phyloP scores from a whole-genome alignment of 306 rosid genomes.

The Alnus rubra region DNA sequence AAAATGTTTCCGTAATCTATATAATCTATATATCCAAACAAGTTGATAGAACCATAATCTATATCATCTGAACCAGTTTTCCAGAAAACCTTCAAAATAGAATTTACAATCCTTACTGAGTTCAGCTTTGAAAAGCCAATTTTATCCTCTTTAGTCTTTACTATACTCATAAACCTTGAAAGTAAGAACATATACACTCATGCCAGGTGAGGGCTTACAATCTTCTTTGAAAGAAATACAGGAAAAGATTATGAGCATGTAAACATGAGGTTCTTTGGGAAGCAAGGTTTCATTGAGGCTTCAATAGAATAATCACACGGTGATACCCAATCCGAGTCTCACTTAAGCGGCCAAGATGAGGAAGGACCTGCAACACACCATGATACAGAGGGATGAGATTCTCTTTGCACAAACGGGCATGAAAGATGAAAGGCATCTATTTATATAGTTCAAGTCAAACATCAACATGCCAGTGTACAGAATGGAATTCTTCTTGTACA shows the following conservation, averaged over 20 bases:
- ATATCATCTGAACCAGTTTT: neutral
- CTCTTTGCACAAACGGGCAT: neutral
- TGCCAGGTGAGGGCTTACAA: neutral
- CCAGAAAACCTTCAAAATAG: neutral
- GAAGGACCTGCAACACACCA: slow-evolving; percentile 72
- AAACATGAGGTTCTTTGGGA: neutral
- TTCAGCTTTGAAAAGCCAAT: too few relatives aligned
- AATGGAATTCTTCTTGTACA: neutral
- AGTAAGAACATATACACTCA: neutral
- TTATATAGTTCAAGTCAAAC: too few relatives aligned
- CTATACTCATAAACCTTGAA: neutral
- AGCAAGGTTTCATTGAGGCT: slow-evolving; percentile 50
- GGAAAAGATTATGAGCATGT: neutral
- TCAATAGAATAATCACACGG: slow-evolving; percentile 69
- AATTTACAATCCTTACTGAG: neutral
- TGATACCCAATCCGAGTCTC: slow-evolving; percentile 84
- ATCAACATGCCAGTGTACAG: neutral
- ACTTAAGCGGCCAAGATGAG: slow-evolving; percentile 84
- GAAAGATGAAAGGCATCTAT: neutral
- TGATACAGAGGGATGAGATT: neutral
- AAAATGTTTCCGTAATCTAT: too few relatives aligned
- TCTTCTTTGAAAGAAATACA: neutral
- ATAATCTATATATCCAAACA: too few relatives aligned
- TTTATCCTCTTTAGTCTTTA: neutral
- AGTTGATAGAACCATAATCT: neutral